Evolutionary conservation across 495 filamentous ascomycete genomes (phyloP).

Genomic region (Hamigera avellanea): DNA sequence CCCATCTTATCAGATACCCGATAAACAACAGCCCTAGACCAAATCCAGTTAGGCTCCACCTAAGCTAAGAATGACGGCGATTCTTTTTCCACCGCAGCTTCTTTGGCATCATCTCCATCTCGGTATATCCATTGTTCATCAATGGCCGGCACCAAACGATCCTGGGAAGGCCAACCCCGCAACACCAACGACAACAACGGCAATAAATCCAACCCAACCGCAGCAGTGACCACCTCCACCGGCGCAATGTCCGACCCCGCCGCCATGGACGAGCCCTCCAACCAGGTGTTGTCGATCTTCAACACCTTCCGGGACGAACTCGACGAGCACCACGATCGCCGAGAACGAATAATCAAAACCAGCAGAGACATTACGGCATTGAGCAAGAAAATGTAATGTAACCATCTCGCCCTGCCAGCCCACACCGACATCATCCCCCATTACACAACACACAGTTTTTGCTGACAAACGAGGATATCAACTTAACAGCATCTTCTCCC

Average conservation of each 20-base stretch:
- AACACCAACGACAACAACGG: slow-evolving; percentile 8
- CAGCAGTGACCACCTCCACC: slow-evolving; percentile 15
- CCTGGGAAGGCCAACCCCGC: slow-evolving; percentile 46
- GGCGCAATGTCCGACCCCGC: not conserved
- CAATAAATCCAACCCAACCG: slow-evolving; percentile 7
- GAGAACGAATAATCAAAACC: slow-evolving; percentile 79
- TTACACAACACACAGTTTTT: slow-evolving; percentile 1
- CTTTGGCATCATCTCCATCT: slow-evolving; percentile 1
- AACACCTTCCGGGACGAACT: slow-evolving; percentile 74
- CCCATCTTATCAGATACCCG: slow-evolving; percentile 8
- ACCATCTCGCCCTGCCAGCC: too few species aligned
- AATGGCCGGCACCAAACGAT: slow-evolving; percentile 44
- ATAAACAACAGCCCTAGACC: too few species aligned
- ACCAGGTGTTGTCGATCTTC: slow-evolving; percentile 62
- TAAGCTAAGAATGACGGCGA: not conserved
- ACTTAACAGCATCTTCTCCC: slow-evolving; percentile 66
- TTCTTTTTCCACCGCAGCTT: slow-evolving; percentile 2
- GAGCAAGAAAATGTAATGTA: slow-evolving; percentile 88
- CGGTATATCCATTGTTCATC: slow-evolving; percentile 1
- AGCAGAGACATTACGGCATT: slow-evolving; percentile 83
- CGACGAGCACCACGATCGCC: slow-evolving; percentile 87
- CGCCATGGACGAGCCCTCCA: slow-evolving; percentile 8
- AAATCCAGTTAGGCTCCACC: not conserved
- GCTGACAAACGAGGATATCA: not conserved
- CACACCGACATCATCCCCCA: too few species aligned